phyloP scores from a whole-genome alignment of 805 yeast genomes.

The Metschnikowia corniflorae region DNA sequence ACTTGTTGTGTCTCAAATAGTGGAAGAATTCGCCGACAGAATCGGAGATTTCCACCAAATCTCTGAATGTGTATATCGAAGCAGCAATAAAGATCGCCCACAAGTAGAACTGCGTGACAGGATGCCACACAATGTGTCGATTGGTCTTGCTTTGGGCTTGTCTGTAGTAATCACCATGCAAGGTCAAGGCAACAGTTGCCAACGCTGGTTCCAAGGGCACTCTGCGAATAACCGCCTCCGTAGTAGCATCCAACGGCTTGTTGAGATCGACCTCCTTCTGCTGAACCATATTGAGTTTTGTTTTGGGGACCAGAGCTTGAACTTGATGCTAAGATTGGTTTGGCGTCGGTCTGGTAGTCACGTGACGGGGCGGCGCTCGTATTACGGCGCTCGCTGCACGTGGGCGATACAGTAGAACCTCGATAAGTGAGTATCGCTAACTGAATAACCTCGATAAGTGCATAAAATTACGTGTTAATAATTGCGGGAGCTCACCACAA shows the following conservation, averaged over 20 bases:
- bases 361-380: too few species aligned
- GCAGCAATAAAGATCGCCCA: conserved; percentile 9
- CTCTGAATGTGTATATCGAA: conserved; percentile 24
- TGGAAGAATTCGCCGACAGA: conserved; percentile 26
- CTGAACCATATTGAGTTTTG: conserved; percentile 29
- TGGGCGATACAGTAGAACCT: too few species aligned
- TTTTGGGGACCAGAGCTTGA: too few species aligned
- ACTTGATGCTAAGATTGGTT: too few species aligned
- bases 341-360: too few species aligned
- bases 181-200: conserved; percentile 56
- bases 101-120: conserved; percentile 28
- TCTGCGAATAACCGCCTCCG: conserved; percentile 51
- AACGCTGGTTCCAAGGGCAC: conserved; percentile 52
- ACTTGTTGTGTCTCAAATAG: conserved; percentile 21
- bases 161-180: conserved; percentile 60
- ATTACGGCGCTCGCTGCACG: too few species aligned
- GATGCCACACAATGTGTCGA: conserved; percentile 45
- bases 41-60: conserved; percentile 31
- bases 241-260: conserved; percentile 50
- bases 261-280: conserved; percentile 54
- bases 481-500: too few species aligned
- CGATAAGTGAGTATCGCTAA: too few species aligned
- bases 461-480: too few species aligned
- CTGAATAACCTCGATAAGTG: too few species aligned
- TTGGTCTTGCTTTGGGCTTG: conserved; percentile 47